These are phyloP conservation scores for Pholiota conissans DNA, from an alignment of 768 basidiomycete species.

Conservation along the genomic window DNA sequence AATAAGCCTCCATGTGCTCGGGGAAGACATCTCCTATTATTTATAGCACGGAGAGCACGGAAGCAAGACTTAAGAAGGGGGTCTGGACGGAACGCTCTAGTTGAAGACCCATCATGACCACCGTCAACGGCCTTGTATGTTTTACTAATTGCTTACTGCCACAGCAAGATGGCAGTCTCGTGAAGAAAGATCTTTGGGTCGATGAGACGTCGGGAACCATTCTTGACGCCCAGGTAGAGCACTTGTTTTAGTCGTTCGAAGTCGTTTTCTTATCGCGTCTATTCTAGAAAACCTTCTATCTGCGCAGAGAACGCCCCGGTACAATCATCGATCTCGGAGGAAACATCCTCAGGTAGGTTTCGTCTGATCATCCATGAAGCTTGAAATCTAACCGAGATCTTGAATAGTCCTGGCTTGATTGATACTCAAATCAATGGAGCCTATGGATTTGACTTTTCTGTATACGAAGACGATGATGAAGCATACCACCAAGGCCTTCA, in stretches of 20 bases:
- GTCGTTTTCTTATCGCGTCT: not conserved
- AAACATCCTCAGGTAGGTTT: conserved; percentile 69
- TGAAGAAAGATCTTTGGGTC: conserved; percentile 80
- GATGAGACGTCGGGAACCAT: conserved; percentile 74
- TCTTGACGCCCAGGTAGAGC: conserved; percentile 66
- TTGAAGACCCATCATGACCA: conserved; percentile 31
- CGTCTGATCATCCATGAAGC: not conserved
- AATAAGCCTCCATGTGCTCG: conserved; percentile 5
- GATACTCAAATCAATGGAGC: conserved; percentile 92
- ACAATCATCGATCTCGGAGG: conserved; percentile 70
- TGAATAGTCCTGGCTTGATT: conserved; percentile 73
- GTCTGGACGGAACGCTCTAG: not conserved
- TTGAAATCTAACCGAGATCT: not conserved
- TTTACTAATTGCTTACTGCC: conserved; percentile 87
- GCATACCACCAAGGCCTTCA: conserved; percentile 68
- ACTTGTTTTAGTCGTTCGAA: not conserved
- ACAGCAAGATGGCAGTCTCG: conserved; percentile 74
- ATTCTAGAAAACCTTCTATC: conserved; percentile 64
- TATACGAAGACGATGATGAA: conserved; percentile 71
- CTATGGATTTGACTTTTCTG: conserved; percentile 85
- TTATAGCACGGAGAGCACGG: conserved; percentile 3
- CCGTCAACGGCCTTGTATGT: conserved; percentile 70
- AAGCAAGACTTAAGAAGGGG: conserved; percentile 3
- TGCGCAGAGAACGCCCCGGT: conserved; percentile 58
- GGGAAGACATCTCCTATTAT: not conserved